Base-by-base conservation (phyloP, 208 protist genomes). In the Leishmania guyanensis region DNA sequence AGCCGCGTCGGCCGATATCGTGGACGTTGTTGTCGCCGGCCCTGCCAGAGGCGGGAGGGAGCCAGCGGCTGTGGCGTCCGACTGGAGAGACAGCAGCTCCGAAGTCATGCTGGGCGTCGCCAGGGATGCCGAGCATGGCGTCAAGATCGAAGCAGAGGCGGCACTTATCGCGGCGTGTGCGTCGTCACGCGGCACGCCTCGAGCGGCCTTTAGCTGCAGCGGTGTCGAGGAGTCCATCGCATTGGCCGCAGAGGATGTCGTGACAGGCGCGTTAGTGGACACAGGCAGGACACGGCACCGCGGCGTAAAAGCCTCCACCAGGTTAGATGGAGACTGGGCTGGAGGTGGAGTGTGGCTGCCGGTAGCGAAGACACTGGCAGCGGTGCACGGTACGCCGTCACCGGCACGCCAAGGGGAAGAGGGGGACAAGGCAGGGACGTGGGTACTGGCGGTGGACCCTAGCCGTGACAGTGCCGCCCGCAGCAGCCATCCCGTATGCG, bases 81-180 rank as follows among this genome's bases (percentile, higher is more conserved):
- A 73, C 56, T 9, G 75, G 2, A 46, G 36, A 16, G 10, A 12
- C 10, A 79, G 26, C 58, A 50, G 58, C 53, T 39, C 29, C 16
- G 50, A 72, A n/a, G 43, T 14, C 62, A 17, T 46, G 62, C 43
- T 80, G 14, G 64, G 16, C 20, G 9, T 50, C 20, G n/a, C 64
- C 33, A 8, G 16, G n/a, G n/a, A 50, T 17, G 6, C 50, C 36
- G 26, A 43, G 48, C 64, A 8, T 10, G 43, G 39, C 10, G 62
- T 66, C n/a, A 58, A 66, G n/a, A 78, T 43, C 5, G 74, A 75
- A 64, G 69, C 68, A n/a, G 60, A 73, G 50, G 83, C 56, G 36
- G 22, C 29, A 39, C 39, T 48, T 1, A 2, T 17, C 33, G 72
- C 72, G 22, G 53, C 54, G 29, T 62, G 72, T 53, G 74, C 56